Evolutionary conservation across 129 eudicot genomes (phyloP), one percentile per base, ranked within the genome.

Genomic region (Oenanthe sinensis): DNA sequence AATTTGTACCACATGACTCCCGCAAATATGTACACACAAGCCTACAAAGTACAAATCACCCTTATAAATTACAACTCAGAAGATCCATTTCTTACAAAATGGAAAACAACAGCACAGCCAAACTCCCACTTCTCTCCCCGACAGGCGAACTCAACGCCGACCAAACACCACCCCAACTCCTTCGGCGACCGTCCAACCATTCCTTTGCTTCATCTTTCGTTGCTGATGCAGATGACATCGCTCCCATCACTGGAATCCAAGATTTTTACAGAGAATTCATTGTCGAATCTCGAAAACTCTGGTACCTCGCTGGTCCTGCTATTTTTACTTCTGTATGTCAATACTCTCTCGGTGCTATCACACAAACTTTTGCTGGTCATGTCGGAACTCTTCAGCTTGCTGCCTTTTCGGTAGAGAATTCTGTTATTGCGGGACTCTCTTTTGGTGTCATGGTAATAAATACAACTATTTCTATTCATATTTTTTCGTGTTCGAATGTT

Each of bases 371-470:
- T 65, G 86, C 91, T 39, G 91, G 91, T 47, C 91, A 85, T 14
- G 85, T 88, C 19, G 85, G 91, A 3, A 88, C 87, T 4, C 85
- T 88, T 10, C 84, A 83, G 9, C 91, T 88, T 40, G 89, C 91
- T 4, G 89, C 89, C 68, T 52, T 88, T 68, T 87, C 91, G 33
- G 63, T 85, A 5, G 88, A 85, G 19, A 87, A 87, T 72, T 80
- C 84, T 0, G 89, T 91, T 70, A 89, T 92, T 39, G 89, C 92
- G 37, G 95, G 92, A 10, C 87, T 92, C 77, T 87, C 92, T 4
- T 85, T 83, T 37, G 97, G 95, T 12, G 47, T 89, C 82, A 79
- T 89, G 95, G 97, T 92, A 86, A 42, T 68, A 20, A 30, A 7
- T 60, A 47, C 17, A 39, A 4, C 17, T 5, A 5, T 9, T 20